Evolutionary conservation across 352 stramenopile species (phyloP).

Genomic region (Pilasporangium apinafurcum): DNA sequence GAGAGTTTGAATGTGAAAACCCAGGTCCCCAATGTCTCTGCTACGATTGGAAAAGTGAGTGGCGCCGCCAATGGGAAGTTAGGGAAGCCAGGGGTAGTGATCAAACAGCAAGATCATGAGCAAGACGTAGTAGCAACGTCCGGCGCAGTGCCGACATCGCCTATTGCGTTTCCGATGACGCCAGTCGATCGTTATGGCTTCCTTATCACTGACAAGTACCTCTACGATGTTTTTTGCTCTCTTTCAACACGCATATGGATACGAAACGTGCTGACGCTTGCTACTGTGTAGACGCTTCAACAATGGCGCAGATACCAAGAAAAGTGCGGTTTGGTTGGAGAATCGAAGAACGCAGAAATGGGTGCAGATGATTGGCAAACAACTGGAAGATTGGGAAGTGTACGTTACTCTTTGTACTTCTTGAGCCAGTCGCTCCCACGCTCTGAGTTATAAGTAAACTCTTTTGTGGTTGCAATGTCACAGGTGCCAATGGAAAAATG

Average conservation of each 20-base stretch:
- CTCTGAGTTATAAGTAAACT: too few species aligned
- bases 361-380: constrained; percentile 76
- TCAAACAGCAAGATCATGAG: constrained; percentile 11
- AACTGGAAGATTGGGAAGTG: constrained; percentile 73
- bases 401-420: constrained; percentile 12
- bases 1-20: constrained; percentile 5
- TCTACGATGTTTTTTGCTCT: not conserved
- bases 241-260: not conserved
- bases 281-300: constrained; percentile 34
- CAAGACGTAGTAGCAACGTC: not conserved
- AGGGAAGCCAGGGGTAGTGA: constrained; percentile 7
- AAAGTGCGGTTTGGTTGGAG: constrained; percentile 57
- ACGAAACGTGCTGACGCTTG: not conserved
- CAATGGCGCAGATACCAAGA: constrained; percentile 17
- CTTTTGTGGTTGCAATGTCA: not conserved
- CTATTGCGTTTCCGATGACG: constrained; percentile 43
- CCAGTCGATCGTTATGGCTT: constrained; percentile 72
- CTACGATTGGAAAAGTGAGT: too few species aligned
- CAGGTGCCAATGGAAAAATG: constrained; percentile 51
- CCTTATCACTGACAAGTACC: constrained; percentile 64
- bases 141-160: constrained; percentile 1
- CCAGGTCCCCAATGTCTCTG: too few species aligned
- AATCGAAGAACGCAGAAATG: constrained; percentile 75
- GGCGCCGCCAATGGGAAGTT: not conserved
- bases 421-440: too few species aligned